Conservation (phyloP, 1,284 basidiomycete genomes). For the Malassezia caprae region DNA sequence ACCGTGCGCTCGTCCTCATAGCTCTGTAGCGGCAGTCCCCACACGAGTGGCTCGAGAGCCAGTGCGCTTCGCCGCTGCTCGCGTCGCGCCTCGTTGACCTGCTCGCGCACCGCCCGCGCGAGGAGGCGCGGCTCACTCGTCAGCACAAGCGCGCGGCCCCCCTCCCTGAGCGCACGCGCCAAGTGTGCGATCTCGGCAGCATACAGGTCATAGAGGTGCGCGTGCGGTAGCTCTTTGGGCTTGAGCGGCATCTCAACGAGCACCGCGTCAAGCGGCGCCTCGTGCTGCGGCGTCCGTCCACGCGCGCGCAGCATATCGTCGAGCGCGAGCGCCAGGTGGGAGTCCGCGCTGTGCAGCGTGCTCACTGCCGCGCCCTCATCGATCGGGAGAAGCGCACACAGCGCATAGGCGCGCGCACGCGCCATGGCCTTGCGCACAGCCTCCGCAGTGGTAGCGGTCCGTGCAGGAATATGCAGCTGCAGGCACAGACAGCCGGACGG, state of each 20-base stretch:
- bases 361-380: background rate
- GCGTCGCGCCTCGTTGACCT: conserved; percentile 10
- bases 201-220: conserved; percentile 10
- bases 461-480: conserved; percentile 3
- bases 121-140: conserved; percentile 8
- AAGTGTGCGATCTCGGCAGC: background rate
- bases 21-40: background rate
- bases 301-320: background rate
- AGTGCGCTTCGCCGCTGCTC: background rate
- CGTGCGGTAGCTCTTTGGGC: conserved; percentile 5
- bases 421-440: conserved; percentile 4
- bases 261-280: background rate
- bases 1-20: background rate
- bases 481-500: conserved; percentile 6
- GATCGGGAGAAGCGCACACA: conserved; percentile 7
- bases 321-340: background rate
- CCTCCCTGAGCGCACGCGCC: background rate
- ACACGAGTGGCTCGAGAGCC: background rate
- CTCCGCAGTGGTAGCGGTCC: background rate
- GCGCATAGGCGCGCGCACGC: conserved; percentile 3
- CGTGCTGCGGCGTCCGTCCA: background rate
- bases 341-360: background rate
- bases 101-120: conserved; percentile 11
- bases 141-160: conserved; percentile 8
- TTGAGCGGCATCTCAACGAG: conserved; percentile 11